phyloP scores from a whole-genome alignment of 2,329 filamentous ascomycete genomes.

The Colletotrichum sp. region DNA sequence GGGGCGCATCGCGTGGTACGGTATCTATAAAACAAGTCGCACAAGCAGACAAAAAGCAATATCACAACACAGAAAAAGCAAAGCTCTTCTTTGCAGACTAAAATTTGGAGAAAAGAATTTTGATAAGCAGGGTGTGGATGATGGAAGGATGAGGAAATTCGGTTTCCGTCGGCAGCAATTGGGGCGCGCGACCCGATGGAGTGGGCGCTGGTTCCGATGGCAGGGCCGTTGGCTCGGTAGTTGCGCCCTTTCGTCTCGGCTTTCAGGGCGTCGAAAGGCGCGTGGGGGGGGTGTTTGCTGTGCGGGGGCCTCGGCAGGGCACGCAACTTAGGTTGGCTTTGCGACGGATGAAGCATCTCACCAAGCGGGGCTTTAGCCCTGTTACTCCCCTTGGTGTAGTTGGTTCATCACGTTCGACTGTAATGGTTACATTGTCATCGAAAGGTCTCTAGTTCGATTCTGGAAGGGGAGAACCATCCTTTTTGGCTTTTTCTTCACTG shows the following conservation, averaged over 20 bases:
- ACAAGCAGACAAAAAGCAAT: neutral
- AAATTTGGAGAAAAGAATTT: neutral
- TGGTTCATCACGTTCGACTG: constrained; percentile 22
- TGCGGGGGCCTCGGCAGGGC: neutral
- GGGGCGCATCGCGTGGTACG: neutral
- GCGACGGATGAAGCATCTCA: neutral
- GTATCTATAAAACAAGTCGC: neutral
- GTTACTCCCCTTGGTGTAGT: constrained; percentile 17
- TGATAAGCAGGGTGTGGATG: neutral
- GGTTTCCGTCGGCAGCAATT: constrained; percentile 9
- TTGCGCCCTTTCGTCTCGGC: neutral
- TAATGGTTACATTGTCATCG: constrained; percentile 16
- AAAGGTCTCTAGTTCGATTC: constrained; percentile 17
- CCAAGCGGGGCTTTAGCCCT: constrained; percentile 2
- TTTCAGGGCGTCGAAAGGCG: neutral
- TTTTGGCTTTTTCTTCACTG: neutral
- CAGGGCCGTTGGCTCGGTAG: neutral
- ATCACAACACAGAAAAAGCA: neutral
- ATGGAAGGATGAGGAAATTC: neutral
- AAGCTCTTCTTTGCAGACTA: neutral
- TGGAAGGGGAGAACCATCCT: neutral
- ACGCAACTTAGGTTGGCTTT: too few relatives aligned
- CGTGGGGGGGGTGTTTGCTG: neutral
- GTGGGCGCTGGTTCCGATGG: neutral
- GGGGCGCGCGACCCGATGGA: neutral